phyloP scores from a whole-genome alignment of 2,329 filamentous ascomycete species.

The Colletotrichum destructivum region DNA sequence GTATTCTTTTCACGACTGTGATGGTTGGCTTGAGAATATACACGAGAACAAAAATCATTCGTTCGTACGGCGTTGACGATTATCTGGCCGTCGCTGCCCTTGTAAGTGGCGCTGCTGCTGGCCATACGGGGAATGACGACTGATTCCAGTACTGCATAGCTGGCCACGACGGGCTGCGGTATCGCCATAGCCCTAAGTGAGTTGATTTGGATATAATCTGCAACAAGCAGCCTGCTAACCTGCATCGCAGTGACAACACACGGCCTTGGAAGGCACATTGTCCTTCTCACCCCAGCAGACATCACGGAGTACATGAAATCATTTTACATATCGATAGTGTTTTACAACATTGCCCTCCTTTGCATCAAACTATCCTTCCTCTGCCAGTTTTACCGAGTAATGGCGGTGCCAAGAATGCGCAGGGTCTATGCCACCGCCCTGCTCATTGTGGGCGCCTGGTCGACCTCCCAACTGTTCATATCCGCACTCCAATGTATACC shows the following conservation, averaged over 20 bases:
- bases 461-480: slow-evolving; percentile 47
- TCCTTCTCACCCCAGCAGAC: slow-evolving; percentile 4
- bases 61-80: slow-evolving; percentile 48
- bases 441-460: slow-evolving; percentile 49
- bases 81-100: slow-evolving; percentile 46
- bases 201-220: neutral
- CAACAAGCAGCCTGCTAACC: neutral
- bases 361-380: slow-evolving; percentile 54
- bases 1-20: slow-evolving; percentile 40
- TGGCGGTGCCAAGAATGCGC: slow-evolving; percentile 47
- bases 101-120: slow-evolving; percentile 39
- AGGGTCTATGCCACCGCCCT: slow-evolving; percentile 47
- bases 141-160: neutral
- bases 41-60: slow-evolving; percentile 46
- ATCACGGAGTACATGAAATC: slow-evolving; percentile 41
- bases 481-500: slow-evolving; percentile 48
- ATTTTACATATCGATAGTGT: slow-evolving; percentile 51
- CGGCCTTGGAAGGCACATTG: slow-evolving; percentile 44
- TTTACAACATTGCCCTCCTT: slow-evolving; percentile 51
- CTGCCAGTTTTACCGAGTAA: slow-evolving; percentile 55
- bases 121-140: neutral
- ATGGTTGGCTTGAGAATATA: slow-evolving; percentile 46
- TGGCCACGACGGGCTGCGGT: slow-evolving; percentile 28
- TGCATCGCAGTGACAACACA: slow-evolving; percentile 25
- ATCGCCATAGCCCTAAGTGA: slow-evolving; percentile 28